Evolutionary conservation across 139 green algal species (phyloP), one percentile per base, ranked within the genome.

Genomic region (Zygnema circumcarinatum): DNA sequence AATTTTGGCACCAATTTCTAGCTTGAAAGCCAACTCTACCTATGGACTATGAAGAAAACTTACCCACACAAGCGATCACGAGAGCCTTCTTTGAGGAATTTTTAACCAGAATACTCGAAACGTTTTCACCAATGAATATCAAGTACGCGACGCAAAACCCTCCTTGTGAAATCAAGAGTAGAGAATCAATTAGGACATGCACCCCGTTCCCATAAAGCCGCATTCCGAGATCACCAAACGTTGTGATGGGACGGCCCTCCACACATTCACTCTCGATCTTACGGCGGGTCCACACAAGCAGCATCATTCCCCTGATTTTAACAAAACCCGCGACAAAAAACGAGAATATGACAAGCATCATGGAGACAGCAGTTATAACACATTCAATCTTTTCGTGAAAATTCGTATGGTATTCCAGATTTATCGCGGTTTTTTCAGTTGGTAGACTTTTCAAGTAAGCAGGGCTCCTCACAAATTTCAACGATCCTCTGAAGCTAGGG

Each of bases 91-190:
- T 52, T 29, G 2, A 52, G 29, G 32, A 53, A 1, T 40, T 32
- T 32, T 33, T 31, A 1, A 29, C 2, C 1, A 83, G 11, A 25
- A 84, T 32, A 1, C 32, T 81, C 3, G 69, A 67, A 38, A 94
- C 52, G 38, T 92, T 94, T 2, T 90, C 31, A 11, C 73, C 84
- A 78, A 94, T 94, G 76, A 94, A 94, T 0, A 94, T 62, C 21
- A 94, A 29, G 82, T 94, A 94, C 2, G 92, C 92, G 11, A 94
- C 79, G 35, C 86, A 94, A 76, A 94, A 94, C 35, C 92, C 92
- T 20, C 78, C 83, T 81, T 94, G 92, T 72, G 62, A 88, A 0
- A 93, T 25, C 21, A 94, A 79, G 16, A 94, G 80, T 73, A 92
- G 56, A 21, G 47, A 62, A 56, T 92, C 52, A 1, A 85, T 62